Percentiles rank a stretch among this genome's conserved stretches.
Conservation (phyloP, 371 early-diverging fungal species). For the Mortierella sp. region DNA sequence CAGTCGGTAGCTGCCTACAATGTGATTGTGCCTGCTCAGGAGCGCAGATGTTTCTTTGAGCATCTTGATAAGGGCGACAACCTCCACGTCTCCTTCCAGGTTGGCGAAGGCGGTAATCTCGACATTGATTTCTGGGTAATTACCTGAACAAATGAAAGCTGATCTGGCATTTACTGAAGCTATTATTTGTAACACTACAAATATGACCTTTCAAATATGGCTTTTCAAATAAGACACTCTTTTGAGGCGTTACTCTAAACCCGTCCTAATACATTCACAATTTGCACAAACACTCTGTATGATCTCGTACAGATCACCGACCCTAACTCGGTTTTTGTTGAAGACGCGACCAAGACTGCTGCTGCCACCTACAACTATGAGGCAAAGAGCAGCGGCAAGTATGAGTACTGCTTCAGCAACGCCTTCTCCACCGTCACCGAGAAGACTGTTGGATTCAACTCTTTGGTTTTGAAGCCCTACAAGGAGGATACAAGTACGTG, state of each 20-base stretch:
- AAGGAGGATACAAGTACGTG: conserved; percentile 32
- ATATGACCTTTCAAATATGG: too few relatives aligned
- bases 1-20: conserved; percentile 56
- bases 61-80: conserved; percentile 68
- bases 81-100: conserved; percentile 78
- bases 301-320: conserved; percentile 63
- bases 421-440: conserved; percentile 63
- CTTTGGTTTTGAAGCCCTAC: conserved; percentile 45
- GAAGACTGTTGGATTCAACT: conserved; percentile 70
- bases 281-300: too few relatives aligned
- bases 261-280: too few relatives aligned
- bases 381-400: conserved; percentile 68
- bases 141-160: neutral
- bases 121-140: conserved; percentile 83
- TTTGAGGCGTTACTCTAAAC: too few relatives aligned
- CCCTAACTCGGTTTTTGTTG: conserved; percentile 63
- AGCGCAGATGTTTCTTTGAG: conserved; percentile 75
- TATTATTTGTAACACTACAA: too few relatives aligned
- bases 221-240: too few relatives aligned
- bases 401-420: conserved; percentile 86
- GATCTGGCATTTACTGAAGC: too few relatives aligned
- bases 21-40: conserved; percentile 63
- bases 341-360: conserved; percentile 61
- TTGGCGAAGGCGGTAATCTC: conserved; percentile 76
- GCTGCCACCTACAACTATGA: conserved; percentile 67